Evolutionary conservation across 1,284 basidiomycete genomes (phyloP).

Genomic region (Bjerkandera adusta): DNA sequence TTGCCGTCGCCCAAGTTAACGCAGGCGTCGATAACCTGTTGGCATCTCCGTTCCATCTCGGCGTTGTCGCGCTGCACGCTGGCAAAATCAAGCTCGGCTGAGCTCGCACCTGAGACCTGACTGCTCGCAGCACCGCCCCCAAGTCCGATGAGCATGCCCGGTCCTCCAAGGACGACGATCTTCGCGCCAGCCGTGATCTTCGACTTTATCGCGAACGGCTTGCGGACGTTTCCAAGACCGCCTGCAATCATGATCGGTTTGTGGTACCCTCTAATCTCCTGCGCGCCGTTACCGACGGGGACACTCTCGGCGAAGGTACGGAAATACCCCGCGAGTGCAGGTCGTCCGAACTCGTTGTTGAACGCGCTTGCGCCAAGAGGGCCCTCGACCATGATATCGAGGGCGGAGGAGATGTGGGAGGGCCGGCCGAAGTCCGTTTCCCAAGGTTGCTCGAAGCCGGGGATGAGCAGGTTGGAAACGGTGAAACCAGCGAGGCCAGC

Average conservation of each 20-base stretch:
- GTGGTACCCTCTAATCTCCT: slow-evolving; percentile 92
- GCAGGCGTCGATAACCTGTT: slow-evolving; percentile 96
- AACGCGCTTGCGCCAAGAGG: slow-evolving; percentile 95
- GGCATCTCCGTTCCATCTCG: slow-evolving; percentile 96
- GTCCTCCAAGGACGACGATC: slow-evolving; percentile 95
- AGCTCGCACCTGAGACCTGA: slow-evolving; percentile 84
- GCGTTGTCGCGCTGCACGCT: slow-evolving; percentile 98
- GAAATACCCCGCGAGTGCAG: slow-evolving; percentile 85
- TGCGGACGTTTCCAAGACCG: slow-evolving; percentile 91
- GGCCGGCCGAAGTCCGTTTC: slow-evolving; percentile 91
- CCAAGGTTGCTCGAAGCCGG: slow-evolving; percentile 88
- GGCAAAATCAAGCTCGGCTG: slow-evolving; percentile 94
- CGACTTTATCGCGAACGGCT: slow-evolving; percentile 76
- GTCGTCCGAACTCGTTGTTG: slow-evolving; percentile 98
- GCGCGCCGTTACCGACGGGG: slow-evolving; percentile 39
- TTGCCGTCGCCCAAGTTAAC: slow-evolving; percentile 64
- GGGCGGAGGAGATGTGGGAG: slow-evolving; percentile 86
- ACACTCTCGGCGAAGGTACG: slow-evolving; percentile 84
- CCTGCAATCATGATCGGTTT: slow-evolving; percentile 99
- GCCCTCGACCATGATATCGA: slow-evolving; percentile 98
- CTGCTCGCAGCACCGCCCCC: slow-evolving; percentile 97
- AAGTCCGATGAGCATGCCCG: slow-evolving; percentile 94
- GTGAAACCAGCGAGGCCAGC: slow-evolving; percentile 94
- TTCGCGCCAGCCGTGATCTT: slow-evolving; percentile 77
- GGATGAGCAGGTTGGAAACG: slow-evolving; percentile 92